A percentile compares a stretch with the other conserved stretches of the same genome.
Conservation (phyloP, 495 filamentous ascomycete genomes). For the Clavariopsis aquatica region DNA sequence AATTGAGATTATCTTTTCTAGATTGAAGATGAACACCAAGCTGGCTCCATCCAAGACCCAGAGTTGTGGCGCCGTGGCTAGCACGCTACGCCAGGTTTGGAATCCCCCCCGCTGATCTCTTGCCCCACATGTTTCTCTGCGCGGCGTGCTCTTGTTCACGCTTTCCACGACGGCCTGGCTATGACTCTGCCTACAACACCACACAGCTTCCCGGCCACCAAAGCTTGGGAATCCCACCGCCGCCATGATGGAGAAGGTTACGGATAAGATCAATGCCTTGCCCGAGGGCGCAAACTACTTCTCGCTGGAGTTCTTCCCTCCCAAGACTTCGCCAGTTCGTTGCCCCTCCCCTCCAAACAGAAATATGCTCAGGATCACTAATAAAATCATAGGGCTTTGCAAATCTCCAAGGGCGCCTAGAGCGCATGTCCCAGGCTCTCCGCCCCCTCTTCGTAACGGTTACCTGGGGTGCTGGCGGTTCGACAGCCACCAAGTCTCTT, state of each 20-base stretch:
- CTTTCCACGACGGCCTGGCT: constrained; percentile 1
- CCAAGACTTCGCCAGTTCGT: constrained; percentile 83
- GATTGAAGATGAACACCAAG: too few species aligned
- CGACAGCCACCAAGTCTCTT: constrained; percentile 83
- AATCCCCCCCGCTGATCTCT: constrained; percentile 1
- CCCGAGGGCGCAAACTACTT: constrained; percentile 81
- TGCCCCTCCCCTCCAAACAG: constrained; percentile 30
- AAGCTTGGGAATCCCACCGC: neutral
- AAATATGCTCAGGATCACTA: constrained; percentile 6
- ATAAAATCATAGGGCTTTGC: constrained; percentile 66
- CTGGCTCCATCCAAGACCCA: too few species aligned
- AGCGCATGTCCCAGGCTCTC: constrained; percentile 89
- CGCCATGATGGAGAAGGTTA: constrained; percentile 79
- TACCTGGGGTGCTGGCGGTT: constrained; percentile 96
- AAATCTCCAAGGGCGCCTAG: constrained; percentile 88
- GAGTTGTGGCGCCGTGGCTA: neutral
- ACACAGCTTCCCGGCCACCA: neutral
- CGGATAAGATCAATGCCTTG: constrained; percentile 91
- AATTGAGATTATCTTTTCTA: too few species aligned
- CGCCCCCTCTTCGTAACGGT: constrained; percentile 94
- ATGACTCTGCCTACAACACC: constrained; percentile 12
- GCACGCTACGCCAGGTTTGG: neutral
- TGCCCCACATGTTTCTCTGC: constrained; percentile 20
- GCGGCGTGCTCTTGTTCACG: constrained; percentile 1
- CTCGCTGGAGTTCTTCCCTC: constrained; percentile 98